A percentile compares a stretch with the other conserved stretches of the same genome.
Conservation (phyloP, 768 basidiomycete species). For the Lactarius indigo region DNA sequence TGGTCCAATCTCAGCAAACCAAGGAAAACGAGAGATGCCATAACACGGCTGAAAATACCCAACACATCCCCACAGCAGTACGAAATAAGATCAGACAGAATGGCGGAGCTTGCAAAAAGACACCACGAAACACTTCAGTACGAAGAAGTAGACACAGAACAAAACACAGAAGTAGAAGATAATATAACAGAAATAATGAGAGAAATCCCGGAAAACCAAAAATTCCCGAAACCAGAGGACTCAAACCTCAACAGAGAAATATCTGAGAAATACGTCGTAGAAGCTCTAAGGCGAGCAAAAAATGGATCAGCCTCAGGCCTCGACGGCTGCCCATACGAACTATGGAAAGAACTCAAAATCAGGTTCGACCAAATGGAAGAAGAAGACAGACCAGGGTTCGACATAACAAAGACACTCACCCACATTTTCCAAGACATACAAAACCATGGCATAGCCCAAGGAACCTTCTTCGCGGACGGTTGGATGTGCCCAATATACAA, state of each 20-base stretch:
- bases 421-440: background rate
- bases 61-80: too few relatives aligned
- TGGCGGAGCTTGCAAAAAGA: background rate
- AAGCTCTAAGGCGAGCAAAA: background rate
- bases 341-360: background rate
- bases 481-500: constrained; percentile 41
- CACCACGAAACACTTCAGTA: background rate
- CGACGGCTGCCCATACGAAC: constrained; percentile 6
- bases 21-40: too few relatives aligned
- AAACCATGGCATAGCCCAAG: background rate
- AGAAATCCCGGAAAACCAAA: too few relatives aligned
- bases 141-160: too few relatives aligned
- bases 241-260: too few relatives aligned
- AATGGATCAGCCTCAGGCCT: background rate
- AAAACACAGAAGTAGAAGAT: too few relatives aligned
- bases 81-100: background rate
- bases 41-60: too few relatives aligned
- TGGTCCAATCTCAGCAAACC: too few relatives aligned
- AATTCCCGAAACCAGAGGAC: too few relatives aligned
- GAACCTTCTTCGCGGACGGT: constrained; percentile 31
- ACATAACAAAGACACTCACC: background rate
- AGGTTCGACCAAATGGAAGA: background rate
- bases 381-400: background rate
- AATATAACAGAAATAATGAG: too few relatives aligned
- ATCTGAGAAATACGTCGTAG: too few relatives aligned